Conservation (phyloP, 805 yeast species). For the Pichia eremophila region DNA sequence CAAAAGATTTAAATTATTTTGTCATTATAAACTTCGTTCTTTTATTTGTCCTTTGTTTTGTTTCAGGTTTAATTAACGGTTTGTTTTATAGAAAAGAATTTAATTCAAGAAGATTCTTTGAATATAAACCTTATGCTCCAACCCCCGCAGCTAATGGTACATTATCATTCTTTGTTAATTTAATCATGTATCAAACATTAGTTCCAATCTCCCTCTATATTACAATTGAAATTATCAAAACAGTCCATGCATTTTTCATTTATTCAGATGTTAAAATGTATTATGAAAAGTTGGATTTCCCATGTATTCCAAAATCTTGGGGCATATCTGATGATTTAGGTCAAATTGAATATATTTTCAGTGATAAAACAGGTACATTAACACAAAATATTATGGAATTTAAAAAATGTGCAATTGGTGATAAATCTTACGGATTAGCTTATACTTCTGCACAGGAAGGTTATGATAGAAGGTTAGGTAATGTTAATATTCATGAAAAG, state of each 20-base stretch:
- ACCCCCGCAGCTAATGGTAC: slow-evolving; percentile 57
- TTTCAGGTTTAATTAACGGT: slow-evolving; percentile 65
- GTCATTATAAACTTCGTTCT: slow-evolving; percentile 55
- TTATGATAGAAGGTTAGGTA: slow-evolving; percentile 53
- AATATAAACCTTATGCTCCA: slow-evolving; percentile 50
- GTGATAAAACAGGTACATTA: slow-evolving; percentile 78
- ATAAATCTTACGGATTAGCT: slow-evolving; percentile 61
- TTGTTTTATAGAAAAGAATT: slow-evolving; percentile 36
- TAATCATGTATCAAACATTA: slow-evolving; percentile 65
- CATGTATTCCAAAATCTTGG: slow-evolving; percentile 78
- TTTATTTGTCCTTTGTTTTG: slow-evolving; percentile 56
- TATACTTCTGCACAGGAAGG: slow-evolving; percentile 76
- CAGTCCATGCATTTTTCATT: slow-evolving; percentile 68
- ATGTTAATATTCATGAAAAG: slow-evolving; percentile 44
- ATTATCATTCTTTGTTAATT: slow-evolving; percentile 59
- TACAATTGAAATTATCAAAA: slow-evolving; percentile 70
- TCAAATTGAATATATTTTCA: slow-evolving; percentile 71
- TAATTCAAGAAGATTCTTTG: slow-evolving; percentile 47
- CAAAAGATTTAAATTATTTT: slow-evolving; percentile 56
- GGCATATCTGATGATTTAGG: slow-evolving; percentile 77
- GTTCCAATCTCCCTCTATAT: slow-evolving; percentile 76
- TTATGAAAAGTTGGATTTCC: slow-evolving; percentile 58
- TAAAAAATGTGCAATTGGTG: slow-evolving; percentile 63
- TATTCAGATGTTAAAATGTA: slow-evolving; percentile 64
- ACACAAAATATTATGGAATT: slow-evolving; percentile 82